phyloP scores from a whole-genome alignment of 305 asterid species.

The Stenogyne calaminthoides region DNA sequence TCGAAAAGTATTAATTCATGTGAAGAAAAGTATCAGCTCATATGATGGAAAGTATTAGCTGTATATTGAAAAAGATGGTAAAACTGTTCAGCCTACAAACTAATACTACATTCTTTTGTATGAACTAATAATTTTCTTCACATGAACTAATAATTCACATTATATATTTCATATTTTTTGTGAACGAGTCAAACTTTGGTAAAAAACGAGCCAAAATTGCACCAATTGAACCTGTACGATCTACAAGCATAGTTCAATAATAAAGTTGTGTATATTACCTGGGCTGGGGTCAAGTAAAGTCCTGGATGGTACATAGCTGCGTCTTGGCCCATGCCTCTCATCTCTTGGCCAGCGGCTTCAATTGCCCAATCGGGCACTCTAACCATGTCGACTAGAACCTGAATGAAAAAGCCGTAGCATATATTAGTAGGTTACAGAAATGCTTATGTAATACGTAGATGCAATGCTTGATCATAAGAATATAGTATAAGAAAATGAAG shows the following conservation, averaged over 20 bases:
- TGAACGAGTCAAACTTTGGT: no score
- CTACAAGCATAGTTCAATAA: background rate
- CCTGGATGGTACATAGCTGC: slow-evolving; percentile 90
- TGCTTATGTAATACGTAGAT: background rate
- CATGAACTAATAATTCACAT: no score
- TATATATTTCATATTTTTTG: no score
- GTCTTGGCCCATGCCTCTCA: slow-evolving; percentile 95
- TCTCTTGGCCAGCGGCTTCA: slow-evolving; percentile 96
- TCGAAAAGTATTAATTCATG: no score
- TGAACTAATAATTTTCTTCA: no score
- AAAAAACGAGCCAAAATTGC: no score
- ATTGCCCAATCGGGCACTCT: slow-evolving; percentile 98
- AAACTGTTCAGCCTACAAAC: no score
- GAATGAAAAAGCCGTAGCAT: slow-evolving; percentile 22
- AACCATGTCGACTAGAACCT: slow-evolving; percentile 94
- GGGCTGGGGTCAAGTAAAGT: slow-evolving; percentile 83
- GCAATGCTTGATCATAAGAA: background rate
- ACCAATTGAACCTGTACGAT: background rate
- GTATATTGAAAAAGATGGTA: no score
- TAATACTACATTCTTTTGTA: no score
- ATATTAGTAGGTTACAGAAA: background rate
- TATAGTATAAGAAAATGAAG: background rate
- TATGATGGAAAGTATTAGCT: no score
- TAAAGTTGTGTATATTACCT: slow-evolving; percentile 49
- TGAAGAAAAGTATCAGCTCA: no score